These are phyloP conservation scores for Russula ochroleuca DNA, from an alignment of 768 basidiomycete genomes.

Conservation along the genomic window DNA sequence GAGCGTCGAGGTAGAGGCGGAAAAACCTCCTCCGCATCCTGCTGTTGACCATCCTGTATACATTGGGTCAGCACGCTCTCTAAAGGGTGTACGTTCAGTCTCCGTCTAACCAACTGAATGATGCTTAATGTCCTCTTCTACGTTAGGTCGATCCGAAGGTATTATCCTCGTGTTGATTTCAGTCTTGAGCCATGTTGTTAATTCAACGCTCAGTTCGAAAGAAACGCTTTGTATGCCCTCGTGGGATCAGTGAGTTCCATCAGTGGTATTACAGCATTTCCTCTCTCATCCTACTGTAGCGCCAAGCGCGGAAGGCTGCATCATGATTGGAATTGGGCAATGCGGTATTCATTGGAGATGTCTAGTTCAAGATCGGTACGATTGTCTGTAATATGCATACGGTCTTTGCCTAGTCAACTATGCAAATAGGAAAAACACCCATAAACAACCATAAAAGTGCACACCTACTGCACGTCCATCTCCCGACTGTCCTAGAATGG, in stretches of 20 bases:
- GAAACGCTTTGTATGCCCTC: constrained; percentile 70
- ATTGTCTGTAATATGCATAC: constrained; percentile 23
- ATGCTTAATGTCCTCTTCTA: constrained; percentile 13
- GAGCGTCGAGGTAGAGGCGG: no score
- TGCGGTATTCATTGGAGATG: constrained; percentile 3
- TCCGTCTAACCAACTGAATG: constrained; percentile 34
- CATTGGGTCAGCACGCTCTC: no score
- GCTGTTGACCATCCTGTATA: no score
- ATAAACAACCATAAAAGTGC: constrained; percentile 25
- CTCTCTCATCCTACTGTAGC: constrained; percentile 38
- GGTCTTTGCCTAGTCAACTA: constrained; percentile 22
- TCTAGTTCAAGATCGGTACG: constrained; percentile 3
- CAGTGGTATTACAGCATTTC: neutral
- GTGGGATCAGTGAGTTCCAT: constrained; percentile 61
- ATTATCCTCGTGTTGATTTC: constrained; percentile 13
- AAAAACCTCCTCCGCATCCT: no score
- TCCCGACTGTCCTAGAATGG: neutral
- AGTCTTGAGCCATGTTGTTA: neutral
- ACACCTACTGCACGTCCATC: neutral
- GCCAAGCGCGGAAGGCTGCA: constrained; percentile 59
- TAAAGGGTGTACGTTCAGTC: constrained; percentile 95
- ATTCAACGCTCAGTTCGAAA: constrained; percentile 61
- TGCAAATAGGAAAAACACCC: constrained; percentile 30
- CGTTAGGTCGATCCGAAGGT: constrained; percentile 82
- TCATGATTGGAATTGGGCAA: constrained; percentile 34